These are phyloP conservation scores for Talaromyces sp. DNA, from an alignment of 2,329 filamentous ascomycete genomes.

Conservation along the genomic window DNA sequence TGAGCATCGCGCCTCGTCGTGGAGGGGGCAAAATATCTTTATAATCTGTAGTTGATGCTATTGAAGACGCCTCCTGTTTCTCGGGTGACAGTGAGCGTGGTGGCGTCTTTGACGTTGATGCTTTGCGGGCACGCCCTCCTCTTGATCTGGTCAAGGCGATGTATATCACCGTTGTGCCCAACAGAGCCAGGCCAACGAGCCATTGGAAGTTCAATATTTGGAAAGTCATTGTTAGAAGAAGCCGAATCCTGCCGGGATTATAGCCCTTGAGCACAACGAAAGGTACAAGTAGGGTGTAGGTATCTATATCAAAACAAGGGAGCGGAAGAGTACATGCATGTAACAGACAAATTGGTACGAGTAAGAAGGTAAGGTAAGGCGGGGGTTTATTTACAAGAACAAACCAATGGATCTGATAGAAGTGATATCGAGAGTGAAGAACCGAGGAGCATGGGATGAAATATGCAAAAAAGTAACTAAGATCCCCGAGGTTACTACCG, in stretches of 20 bases:
- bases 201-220: conserved; percentile 19
- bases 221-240: neutral
- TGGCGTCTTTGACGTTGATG: conserved; percentile 51
- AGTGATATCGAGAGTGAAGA: neutral
- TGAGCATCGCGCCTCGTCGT: conserved; percentile 46
- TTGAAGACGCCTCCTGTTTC: conserved; percentile 35
- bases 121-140: conserved; percentile 37
- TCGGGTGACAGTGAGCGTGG: conserved; percentile 52
- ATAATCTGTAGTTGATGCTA: conserved; percentile 36
- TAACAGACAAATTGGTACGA: neutral
- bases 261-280: neutral
- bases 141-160: conserved; percentile 30
- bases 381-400: neutral
- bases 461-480: conserved; percentile 17
- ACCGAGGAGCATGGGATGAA: neutral
- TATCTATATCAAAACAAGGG: neutral
- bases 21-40: conserved; percentile 52
- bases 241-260: neutral
- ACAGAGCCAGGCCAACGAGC: conserved; percentile 24
- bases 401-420: neutral
- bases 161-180: conserved; percentile 27
- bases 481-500: neutral
- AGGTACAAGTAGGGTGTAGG: neutral
- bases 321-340: neutral
- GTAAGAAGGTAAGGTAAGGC: neutral